Percentiles rank a stretch among this genome's conserved stretches.
phyloP scores from a whole-genome alignment of 116 monocot genomes.

The Iris pallida region DNA sequence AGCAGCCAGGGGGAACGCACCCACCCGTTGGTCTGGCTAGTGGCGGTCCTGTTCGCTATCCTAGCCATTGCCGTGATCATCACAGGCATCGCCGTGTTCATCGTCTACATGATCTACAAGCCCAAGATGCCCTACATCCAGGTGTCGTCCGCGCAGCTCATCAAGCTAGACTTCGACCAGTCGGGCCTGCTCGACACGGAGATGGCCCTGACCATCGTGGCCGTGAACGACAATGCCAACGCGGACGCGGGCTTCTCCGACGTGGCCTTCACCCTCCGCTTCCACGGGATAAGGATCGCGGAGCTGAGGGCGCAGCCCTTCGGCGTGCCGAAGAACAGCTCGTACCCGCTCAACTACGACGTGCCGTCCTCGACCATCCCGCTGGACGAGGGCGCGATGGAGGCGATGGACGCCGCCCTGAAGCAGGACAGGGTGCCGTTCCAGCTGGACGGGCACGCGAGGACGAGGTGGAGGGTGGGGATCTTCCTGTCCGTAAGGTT shows the following conservation, averaged over 20 bases:
- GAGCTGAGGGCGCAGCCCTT: slow-evolving; percentile 27
- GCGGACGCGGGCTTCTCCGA: slow-evolving; percentile 34
- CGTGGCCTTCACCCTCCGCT: slow-evolving; percentile 16
- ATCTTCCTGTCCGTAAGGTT: slow-evolving; percentile 16
- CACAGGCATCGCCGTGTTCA: slow-evolving; percentile 31
- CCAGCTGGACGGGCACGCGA: slow-evolving; percentile 25
- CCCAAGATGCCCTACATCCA: slow-evolving; percentile 40
- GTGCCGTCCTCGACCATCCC: slow-evolving; percentile 28
- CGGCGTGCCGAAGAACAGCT: slow-evolving; percentile 34
- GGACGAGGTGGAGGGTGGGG: slow-evolving; percentile 46
- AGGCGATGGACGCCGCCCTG: slow-evolving; percentile 33
- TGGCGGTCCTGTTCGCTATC: slow-evolving; percentile 29
- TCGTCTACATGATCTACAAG: slow-evolving; percentile 48
- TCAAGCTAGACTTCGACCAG: slow-evolving; percentile 42
- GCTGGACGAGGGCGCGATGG: slow-evolving; percentile 31
- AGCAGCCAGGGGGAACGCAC: slow-evolving; percentile 3
- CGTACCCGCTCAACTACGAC: slow-evolving; percentile 29
- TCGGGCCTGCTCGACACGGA: slow-evolving; percentile 23
- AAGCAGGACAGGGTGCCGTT: slow-evolving; percentile 27
- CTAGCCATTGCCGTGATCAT: slow-evolving; percentile 34
- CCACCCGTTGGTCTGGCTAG: slow-evolving; percentile 24
- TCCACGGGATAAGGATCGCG: slow-evolving; percentile 32
- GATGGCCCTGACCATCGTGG: slow-evolving; percentile 25
- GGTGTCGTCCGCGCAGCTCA: slow-evolving; percentile 28
- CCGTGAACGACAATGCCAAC: slow-evolving; percentile 40